Evolutionary conservation across 306 rosid species (phyloP).

Genomic region (Malus sylvestris): DNA sequence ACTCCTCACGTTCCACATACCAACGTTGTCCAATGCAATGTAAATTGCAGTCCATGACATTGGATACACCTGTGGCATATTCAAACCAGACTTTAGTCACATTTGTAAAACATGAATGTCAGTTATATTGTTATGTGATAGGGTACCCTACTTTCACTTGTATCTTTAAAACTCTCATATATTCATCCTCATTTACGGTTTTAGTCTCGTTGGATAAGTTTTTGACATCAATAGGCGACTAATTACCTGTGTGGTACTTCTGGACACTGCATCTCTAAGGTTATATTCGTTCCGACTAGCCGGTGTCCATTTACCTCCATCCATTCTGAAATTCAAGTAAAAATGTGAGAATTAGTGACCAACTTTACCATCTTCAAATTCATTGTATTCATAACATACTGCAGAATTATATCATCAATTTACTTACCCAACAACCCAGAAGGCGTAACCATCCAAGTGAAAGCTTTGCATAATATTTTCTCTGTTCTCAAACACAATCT

Average conservation of each 20-base stretch:
- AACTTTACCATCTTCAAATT: neutral
- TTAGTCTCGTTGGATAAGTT: neutral
- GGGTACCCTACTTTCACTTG: neutral
- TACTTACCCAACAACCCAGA: constrained; percentile 96
- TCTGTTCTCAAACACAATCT: constrained; percentile 69
- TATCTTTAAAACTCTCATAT: too few species aligned
- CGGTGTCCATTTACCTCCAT: constrained; percentile 74
- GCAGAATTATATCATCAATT: neutral
- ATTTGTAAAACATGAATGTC: too few species aligned
- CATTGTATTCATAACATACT: neutral
- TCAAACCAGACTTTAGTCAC: neutral
- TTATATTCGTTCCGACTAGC: constrained; percentile 63
- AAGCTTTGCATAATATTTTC: constrained; percentile 69
- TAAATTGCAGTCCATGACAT: constrained; percentile 94
- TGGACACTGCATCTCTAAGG: constrained; percentile 71
- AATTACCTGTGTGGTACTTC: constrained; percentile 77
- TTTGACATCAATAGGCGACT: neutral
- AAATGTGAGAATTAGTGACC: neutral
- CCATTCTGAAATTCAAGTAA: constrained; percentile 59
- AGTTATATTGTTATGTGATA: neutral
- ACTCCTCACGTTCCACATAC: constrained; percentile 85
- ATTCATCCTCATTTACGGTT: neutral
- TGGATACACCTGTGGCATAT: constrained; percentile 62
- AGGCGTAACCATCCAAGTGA: constrained; percentile 83
- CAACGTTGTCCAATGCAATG: constrained; percentile 77